phyloP scores from a whole-genome alignment of 1,139 yeast species.

The Ogataea hybrid region DNA sequence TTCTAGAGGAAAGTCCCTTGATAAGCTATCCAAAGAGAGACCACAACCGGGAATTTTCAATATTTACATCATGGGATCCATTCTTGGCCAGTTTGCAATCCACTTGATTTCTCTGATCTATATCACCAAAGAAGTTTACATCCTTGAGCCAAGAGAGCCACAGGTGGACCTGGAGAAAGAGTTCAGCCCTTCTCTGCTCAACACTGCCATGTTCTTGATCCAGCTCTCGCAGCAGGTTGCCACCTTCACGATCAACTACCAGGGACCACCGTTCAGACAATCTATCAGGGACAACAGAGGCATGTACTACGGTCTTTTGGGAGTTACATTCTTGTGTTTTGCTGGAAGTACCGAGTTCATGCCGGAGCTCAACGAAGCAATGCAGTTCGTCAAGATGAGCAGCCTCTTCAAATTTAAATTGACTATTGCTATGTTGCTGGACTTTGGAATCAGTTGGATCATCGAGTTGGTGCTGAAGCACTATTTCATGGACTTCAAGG shows the following conservation, averaged over 20 bases:
- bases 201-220: constrained; percentile 92
- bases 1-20: constrained; percentile 89
- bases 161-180: constrained; percentile 85
- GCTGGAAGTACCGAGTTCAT: constrained; percentile 93
- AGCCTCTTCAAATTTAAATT: constrained; percentile 72
- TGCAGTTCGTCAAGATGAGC: constrained; percentile 89
- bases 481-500: constrained; percentile 85
- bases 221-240: constrained; percentile 97
- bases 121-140: constrained; percentile 78
- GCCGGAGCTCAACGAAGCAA: constrained; percentile 90
- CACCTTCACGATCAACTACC: constrained; percentile 96
- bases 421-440: constrained; percentile 70
- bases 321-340: constrained; percentile 85
- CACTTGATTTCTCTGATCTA: constrained; percentile 83
- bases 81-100: constrained; percentile 92
- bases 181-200: constrained; percentile 84
- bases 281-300: constrained; percentile 88
- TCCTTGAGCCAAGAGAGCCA: constrained; percentile 88
- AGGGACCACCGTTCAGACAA: constrained; percentile 96
- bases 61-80: constrained; percentile 94
- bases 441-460: constrained; percentile 74
- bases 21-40: constrained; percentile 87
- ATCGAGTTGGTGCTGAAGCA: constrained; percentile 77
- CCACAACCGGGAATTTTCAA: constrained; percentile 98
- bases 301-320: constrained; percentile 93